phyloP scores from a whole-genome alignment of 441 rosid genomes.

The Codiaeum variegatum region DNA sequence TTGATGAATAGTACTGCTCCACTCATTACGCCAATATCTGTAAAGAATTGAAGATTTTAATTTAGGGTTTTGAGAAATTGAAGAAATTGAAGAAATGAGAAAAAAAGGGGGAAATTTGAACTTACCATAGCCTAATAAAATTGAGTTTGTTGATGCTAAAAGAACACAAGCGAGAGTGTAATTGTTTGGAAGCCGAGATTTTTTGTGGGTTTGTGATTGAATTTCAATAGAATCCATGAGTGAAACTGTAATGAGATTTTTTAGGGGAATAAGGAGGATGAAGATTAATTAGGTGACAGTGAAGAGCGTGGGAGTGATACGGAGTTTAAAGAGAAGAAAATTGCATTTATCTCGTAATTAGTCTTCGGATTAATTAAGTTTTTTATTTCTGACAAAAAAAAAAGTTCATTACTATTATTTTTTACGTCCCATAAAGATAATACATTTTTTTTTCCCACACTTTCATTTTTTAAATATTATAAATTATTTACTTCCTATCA shows the following conservation, averaged over 20 bases:
- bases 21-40: slow-evolving; percentile 78
- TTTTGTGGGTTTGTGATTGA: slow-evolving; percentile 2
- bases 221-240: slow-evolving; percentile 17
- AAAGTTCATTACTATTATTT: too few species aligned
- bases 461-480: too few species aligned
- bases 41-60: background rate
- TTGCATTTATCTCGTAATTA: background rate
- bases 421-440: too few species aligned
- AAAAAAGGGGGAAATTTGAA: background rate
- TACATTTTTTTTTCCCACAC: too few species aligned
- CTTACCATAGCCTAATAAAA: slow-evolving; percentile 58
- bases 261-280: background rate
- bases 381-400: too few species aligned
- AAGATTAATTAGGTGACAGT: background rate
- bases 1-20: slow-evolving; percentile 48
- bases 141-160: slow-evolving; percentile 52
- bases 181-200: slow-evolving; percentile 28
- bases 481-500: too few species aligned
- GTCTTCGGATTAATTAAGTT: too few species aligned
- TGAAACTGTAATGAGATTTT: background rate
- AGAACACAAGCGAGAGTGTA: slow-evolving; percentile 41
- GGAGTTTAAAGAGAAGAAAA: background rate
- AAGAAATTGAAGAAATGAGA: too few species aligned
- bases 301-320: background rate
- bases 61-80: background rate